phyloP scores from a whole-genome alignment of 1,139 yeast species.

The Geotrichum australiense region DNA sequence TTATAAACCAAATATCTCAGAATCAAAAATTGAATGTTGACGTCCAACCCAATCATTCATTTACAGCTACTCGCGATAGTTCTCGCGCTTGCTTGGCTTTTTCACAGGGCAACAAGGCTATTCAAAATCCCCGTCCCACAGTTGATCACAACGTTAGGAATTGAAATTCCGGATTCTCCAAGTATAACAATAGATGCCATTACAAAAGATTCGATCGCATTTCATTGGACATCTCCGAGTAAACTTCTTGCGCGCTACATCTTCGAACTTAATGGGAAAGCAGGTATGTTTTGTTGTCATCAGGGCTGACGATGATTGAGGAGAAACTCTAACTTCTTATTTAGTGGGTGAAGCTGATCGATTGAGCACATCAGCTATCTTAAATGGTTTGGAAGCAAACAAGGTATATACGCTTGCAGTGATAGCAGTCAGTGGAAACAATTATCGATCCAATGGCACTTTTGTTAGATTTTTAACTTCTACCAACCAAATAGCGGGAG shows the following conservation, averaged over 20 bases:
- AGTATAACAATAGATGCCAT: conserved; percentile 51
- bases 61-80: conserved; percentile 21
- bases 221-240: conserved; percentile 51
- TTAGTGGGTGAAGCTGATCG: conserved; percentile 36
- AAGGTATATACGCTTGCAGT: conserved; percentile 50
- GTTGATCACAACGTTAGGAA: conserved; percentile 44
- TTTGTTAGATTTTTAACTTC: conserved; percentile 28
- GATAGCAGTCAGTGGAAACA: conserved; percentile 41
- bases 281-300: conserved; percentile 24
- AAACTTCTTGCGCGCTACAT: conserved; percentile 37
- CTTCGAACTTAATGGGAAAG: conserved; percentile 44
- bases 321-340: neutral
- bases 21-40: neutral
- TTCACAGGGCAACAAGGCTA: conserved; percentile 40
- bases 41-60: conserved; percentile 10
- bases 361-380: conserved; percentile 32
- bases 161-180: conserved; percentile 53
- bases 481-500: conserved; percentile 11
- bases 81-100: conserved; percentile 45
- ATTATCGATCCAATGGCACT: conserved; percentile 30
- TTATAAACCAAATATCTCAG: too few species aligned
- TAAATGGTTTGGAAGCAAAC: conserved; percentile 43
- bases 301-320: too few species aligned
- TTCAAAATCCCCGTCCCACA: conserved; percentile 44
- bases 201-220: conserved; percentile 41